Evolutionary conservation across 257 asterid genomes (phyloP).

Genomic region (Jacaranda copaia): DNA sequence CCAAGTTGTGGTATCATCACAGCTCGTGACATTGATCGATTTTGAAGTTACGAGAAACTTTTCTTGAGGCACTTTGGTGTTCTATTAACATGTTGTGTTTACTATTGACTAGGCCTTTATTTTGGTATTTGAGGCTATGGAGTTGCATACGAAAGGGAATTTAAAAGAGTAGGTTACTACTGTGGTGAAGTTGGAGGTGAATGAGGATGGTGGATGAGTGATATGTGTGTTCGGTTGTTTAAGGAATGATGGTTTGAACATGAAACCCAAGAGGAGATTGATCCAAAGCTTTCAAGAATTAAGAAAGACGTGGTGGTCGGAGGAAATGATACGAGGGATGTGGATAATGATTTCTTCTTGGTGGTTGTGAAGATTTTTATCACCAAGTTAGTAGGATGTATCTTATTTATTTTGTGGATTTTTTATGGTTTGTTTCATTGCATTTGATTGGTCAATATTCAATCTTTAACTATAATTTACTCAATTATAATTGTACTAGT

Average conservation of each 20-base stretch:
- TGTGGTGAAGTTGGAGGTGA: constrained; percentile 70
- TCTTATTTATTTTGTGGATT: neutral
- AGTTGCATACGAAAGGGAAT: constrained; percentile 63
- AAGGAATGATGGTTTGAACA: constrained; percentile 74
- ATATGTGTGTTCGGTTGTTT: constrained; percentile 62
- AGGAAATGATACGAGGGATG: constrained; percentile 69
- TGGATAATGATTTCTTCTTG: constrained; percentile 77
- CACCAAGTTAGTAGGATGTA: constrained; percentile 57
- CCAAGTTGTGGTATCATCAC: too few relatives aligned
- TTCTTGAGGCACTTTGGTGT: too few relatives aligned
- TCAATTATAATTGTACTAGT: too few relatives aligned
- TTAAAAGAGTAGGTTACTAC: constrained; percentile 84
- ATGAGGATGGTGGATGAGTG: constrained; percentile 74
- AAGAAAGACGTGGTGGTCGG: constrained; percentile 75
- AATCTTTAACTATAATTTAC: neutral
- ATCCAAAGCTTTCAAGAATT: constrained; percentile 74
- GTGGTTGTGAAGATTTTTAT: constrained; percentile 74
- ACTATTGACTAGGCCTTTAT: constrained; percentile 80
- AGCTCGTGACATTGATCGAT: too few relatives aligned
- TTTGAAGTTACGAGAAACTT: too few relatives aligned
- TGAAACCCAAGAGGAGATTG: constrained; percentile 52
- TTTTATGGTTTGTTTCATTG: constrained; percentile 4
- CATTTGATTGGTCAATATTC: neutral
- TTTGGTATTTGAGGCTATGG: constrained; percentile 48
- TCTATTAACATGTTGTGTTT: too few relatives aligned